Conservation (phyloP, 441 rosid species). For the Breynia disticha region DNA sequence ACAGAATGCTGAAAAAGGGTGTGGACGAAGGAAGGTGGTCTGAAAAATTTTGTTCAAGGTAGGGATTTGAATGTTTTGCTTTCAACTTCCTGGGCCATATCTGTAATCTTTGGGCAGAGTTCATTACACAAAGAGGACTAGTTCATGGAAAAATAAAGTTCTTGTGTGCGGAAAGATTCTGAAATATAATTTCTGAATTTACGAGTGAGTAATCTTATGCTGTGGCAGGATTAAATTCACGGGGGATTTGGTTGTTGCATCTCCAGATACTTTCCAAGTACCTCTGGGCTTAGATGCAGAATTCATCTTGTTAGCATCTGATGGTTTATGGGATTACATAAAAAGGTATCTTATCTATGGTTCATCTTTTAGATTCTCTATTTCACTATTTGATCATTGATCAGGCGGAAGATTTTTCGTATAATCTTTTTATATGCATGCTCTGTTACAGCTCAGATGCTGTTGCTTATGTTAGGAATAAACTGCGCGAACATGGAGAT, state of each 20-base stretch:
- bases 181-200: slow-evolving; percentile 4
- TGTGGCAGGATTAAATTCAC: slow-evolving; percentile 48
- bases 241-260: slow-evolving; percentile 69
- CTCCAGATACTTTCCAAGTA: slow-evolving; percentile 66
- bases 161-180: not conserved
- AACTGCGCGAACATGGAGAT: slow-evolving; percentile 79
- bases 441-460: slow-evolving; percentile 64
- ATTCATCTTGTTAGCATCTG: slow-evolving; percentile 75
- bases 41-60: slow-evolving; percentile 81
- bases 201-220: slow-evolving; percentile 7
- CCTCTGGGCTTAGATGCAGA: slow-evolving; percentile 74
- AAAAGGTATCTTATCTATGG: slow-evolving; percentile 46
- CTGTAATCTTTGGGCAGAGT: no score
- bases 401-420: no score
- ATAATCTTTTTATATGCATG: not conserved
- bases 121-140: no score
- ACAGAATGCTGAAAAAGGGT: slow-evolving; percentile 90
- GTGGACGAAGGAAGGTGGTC: slow-evolving; percentile 81
- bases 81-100: no score
- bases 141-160: no score
- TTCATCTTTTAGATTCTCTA: not conserved
- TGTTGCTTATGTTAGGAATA: slow-evolving; percentile 57
- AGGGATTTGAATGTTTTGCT: slow-evolving; percentile 10
- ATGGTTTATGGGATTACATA: slow-evolving; percentile 96
- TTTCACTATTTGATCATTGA: not conserved